Base-by-base conservation (phyloP, 2,329 filamentous ascomycete genomes). In the Orbilia blumenaviensis region DNA sequence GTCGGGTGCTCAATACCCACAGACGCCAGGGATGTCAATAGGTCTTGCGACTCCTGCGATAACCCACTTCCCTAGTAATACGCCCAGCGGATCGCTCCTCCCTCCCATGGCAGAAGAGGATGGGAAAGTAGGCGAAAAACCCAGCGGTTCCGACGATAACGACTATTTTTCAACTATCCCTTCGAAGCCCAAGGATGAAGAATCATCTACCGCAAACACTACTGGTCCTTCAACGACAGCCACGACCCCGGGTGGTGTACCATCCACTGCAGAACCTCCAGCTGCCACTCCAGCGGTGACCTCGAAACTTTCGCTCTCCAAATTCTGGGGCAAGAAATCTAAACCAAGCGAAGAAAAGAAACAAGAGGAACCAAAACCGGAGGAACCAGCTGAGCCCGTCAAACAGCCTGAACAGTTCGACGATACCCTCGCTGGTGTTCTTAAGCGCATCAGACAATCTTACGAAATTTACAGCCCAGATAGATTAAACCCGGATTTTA, bases 1-100 rank as follows among this genome's bases (percentile, higher is more conserved):
- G 21, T 90, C 50, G 25, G 83, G 85, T n/a, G 84, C 88, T 34
- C 84, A 86, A 68, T 87, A 87, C 34, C 84, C 89, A n/a, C 86
- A 86, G 50, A 94, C 92, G 1, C 92, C 93, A 0, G 92, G 92
- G 0, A 84, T 95, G 77, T 88, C 87, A 1, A 97, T 97, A 79
- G 91, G 91, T 2, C 83, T 92, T 54, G 92, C 91, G 14, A 93
- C 91, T 6, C 92, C 92, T 66, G 85, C 82, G 2, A 69, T 63
- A 2, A 56, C 71, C 41, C 75, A 75, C 36, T 74, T 75, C 32
- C 62, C 77, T 16, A 75, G 71, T 29, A 82, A 79, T 48, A 82
- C 82, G 78, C 76, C 81, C 79, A 79, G 79, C 82, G 71, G 29
- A 63, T 78, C 80, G 41, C 82, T 82, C n/a, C 82, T 87, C n/a